Conservation (phyloP, 768 basidiomycete genomes). For the Zangia roseola region DNA sequence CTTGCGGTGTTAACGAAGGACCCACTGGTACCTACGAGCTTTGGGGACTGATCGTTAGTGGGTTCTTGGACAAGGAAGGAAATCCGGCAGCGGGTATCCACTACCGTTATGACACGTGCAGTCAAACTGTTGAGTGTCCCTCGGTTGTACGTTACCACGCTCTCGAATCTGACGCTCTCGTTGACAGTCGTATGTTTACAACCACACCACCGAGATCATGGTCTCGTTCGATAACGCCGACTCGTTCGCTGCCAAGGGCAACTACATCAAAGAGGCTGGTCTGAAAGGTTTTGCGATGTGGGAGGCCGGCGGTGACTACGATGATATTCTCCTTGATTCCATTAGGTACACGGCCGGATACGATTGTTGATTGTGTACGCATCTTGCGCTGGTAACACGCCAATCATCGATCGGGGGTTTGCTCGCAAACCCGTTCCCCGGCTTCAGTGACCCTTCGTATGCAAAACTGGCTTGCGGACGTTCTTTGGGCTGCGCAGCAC, state of each 20-base stretch:
- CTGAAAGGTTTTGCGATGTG: constrained; percentile 67
- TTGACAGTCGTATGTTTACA: constrained; percentile 62
- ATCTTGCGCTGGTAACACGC: too few relatives aligned
- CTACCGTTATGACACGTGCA: constrained; percentile 61
- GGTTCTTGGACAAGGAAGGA: constrained; percentile 42
- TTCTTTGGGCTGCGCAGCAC: too few relatives aligned
- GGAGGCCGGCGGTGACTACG: constrained; percentile 65
- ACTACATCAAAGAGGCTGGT: constrained; percentile 50
- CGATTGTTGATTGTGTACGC: background rate
- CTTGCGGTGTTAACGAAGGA: constrained; percentile 49
- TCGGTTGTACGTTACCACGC: background rate
- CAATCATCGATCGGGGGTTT: too few relatives aligned
- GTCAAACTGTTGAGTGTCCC: constrained; percentile 55
- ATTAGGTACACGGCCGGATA: constrained; percentile 30
- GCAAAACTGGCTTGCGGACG: too few relatives aligned
- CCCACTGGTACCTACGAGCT: constrained; percentile 56
- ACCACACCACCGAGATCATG: constrained; percentile 49
- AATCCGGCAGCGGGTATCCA: constrained; percentile 41
- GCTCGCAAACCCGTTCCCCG: too few relatives aligned
- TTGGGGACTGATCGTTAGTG: constrained; percentile 55
- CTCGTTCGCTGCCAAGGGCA: constrained; percentile 59
- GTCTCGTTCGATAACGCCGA: constrained; percentile 61
- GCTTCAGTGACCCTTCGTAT: too few relatives aligned
- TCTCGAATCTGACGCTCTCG: background rate
- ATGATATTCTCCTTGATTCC: constrained; percentile 58